phyloP scores from a whole-genome alignment of 2,329 filamentous ascomycete species.

The Fusarium succisae region DNA sequence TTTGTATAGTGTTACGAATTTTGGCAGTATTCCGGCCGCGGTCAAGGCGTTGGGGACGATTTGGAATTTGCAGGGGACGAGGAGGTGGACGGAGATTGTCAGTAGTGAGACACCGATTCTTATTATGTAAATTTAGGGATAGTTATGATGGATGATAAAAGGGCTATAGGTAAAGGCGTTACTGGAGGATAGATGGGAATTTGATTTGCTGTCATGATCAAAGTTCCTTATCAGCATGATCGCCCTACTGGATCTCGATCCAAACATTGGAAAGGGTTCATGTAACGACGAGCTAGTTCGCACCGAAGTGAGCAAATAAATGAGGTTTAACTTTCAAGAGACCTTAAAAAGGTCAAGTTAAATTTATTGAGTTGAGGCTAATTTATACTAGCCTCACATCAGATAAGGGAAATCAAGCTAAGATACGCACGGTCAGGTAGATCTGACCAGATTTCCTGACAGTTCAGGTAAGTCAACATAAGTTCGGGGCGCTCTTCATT shows the following conservation, averaged over 20 bases:
- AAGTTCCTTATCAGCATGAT: too few species aligned
- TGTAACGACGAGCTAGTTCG: too few species aligned
- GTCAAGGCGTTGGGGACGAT: conserved; percentile 47
- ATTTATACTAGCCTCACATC: too few species aligned
- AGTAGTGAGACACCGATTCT: conserved; percentile 42
- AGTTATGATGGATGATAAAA: neutral
- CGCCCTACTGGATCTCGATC: rapidly evolving
- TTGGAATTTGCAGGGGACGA: conserved; percentile 43
- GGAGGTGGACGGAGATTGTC: conserved; percentile 45
- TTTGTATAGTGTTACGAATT: conserved; percentile 47
- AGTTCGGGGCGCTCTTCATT: neutral
- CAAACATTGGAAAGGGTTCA: neutral
- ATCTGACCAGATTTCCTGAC: too few species aligned
- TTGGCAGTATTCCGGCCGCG: conserved; percentile 51
- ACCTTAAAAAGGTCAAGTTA: too few species aligned
- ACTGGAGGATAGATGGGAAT: neutral
- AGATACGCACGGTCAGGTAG: too few species aligned
- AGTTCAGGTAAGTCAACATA: neutral
- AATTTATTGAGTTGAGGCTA: too few species aligned
- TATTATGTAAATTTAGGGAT: conserved; percentile 37
- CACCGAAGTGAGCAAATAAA: too few species aligned
- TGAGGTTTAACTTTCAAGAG: too few species aligned
- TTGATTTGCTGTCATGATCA: neutral
- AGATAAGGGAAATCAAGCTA: too few species aligned
- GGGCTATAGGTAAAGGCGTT: neutral